phyloP scores from a whole-genome alignment of 306 rosid genomes.

The Trifolium pratense region DNA sequence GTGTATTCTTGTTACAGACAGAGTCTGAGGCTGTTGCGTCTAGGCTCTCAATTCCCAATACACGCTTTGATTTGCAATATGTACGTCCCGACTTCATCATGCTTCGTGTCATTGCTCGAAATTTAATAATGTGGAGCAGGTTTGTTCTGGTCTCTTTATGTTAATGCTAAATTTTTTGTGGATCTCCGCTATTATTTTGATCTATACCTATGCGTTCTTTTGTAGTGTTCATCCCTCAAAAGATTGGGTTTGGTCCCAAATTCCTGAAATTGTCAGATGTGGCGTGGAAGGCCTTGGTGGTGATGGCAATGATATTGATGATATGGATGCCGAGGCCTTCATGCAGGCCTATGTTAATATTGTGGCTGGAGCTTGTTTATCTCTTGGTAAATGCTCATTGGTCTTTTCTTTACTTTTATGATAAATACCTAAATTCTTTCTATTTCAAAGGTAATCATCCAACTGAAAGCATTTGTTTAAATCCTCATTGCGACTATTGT shows the following conservation, averaged over 20 bases:
- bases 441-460: constrained; percentile 16
- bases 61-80: constrained; percentile 86
- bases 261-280: constrained; percentile 77
- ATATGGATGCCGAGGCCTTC: constrained; percentile 87
- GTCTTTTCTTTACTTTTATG: constrained; percentile 39
- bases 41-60: constrained; percentile 81
- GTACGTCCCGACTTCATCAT: constrained; percentile 98
- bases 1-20: constrained; percentile 63
- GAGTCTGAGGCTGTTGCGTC: constrained; percentile 87
- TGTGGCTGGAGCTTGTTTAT: constrained; percentile 92
- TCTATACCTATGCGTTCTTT: constrained; percentile 39
- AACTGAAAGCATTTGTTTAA: constrained; percentile 25
- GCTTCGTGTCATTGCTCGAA: constrained; percentile 95
- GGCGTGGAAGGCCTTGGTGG: constrained; percentile 68
- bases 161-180: constrained; percentile 37
- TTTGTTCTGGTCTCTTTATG: constrained; percentile 43
- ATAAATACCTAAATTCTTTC: constrained; percentile 30
- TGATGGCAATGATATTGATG: constrained; percentile 72
- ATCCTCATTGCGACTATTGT: constrained; percentile 1
- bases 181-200: constrained; percentile 41
- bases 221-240: constrained; percentile 88
- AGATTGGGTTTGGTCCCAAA: constrained; percentile 91
- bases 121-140: constrained; percentile 99
- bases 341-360: constrained; percentile 93
- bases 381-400: constrained; percentile 69